phyloP scores from a whole-genome alignment of 164 flowering plant species.

The Aristolochia fimbriata region DNA sequence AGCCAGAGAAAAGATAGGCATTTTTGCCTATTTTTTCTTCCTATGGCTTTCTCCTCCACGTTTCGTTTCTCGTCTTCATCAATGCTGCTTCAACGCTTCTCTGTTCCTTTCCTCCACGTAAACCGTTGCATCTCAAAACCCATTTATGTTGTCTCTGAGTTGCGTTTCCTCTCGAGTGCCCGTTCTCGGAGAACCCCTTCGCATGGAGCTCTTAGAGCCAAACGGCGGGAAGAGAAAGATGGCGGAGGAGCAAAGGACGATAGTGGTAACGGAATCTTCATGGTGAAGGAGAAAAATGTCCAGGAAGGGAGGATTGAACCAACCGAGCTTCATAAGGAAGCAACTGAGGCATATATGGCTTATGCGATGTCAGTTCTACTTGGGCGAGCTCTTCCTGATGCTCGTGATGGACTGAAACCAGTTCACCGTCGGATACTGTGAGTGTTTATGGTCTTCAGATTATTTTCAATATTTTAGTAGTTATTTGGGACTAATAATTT shows the following conservation, averaged over 20 bases:
- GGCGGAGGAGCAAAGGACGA: slow-evolving; percentile 8
- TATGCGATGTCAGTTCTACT: slow-evolving; percentile 92
- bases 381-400: slow-evolving; percentile 93
- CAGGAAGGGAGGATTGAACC: slow-evolving; percentile 46
- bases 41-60: neutral
- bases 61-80: slow-evolving; percentile 15
- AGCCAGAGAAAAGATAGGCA: no score
- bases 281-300: slow-evolving; percentile 20
- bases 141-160: slow-evolving; percentile 16
- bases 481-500: no score
- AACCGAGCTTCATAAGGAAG: slow-evolving; percentile 83
- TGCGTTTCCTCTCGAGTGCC: slow-evolving; percentile 31
- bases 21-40: no score
- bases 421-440: slow-evolving; percentile 88
- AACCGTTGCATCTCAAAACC: slow-evolving; percentile 1
- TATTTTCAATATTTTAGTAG: neutral
- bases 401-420: slow-evolving; percentile 92
- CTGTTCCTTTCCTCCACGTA: slow-evolving; percentile 2
- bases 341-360: slow-evolving; percentile 84
- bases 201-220: slow-evolving; percentile 14
- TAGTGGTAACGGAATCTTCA: slow-evolving; percentile 30
- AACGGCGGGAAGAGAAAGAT: slow-evolving; percentile 24
- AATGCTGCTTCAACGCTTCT: slow-evolving; percentile 6
- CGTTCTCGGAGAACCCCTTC: slow-evolving; percentile 8
- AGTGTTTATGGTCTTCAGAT: slow-evolving; percentile 2